Conservation (phyloP, 257 asterid genomes). For the Petunia axillaris region DNA sequence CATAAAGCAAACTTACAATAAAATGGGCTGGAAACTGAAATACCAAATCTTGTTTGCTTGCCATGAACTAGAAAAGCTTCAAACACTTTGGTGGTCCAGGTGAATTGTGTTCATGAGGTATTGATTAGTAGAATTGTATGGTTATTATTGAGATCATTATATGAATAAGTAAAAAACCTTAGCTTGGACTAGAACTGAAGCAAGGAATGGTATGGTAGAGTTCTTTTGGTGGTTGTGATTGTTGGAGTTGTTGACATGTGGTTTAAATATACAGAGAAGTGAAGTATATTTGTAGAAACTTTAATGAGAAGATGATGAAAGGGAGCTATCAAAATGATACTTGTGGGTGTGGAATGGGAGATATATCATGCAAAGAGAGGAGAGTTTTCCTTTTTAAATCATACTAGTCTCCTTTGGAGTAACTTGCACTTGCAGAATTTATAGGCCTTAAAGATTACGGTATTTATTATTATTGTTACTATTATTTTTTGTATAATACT, state of each 20-base stretch:
- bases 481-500: not conserved
- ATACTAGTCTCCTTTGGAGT: slow-evolving; percentile 38
- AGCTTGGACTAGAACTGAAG: slow-evolving; percentile 48
- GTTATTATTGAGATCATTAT: slow-evolving; percentile 18
- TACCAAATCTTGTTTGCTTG: slow-evolving; percentile 28
- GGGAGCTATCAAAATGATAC: slow-evolving; percentile 50
- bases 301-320: slow-evolving; percentile 38
- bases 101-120: not conserved
- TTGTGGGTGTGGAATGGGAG: slow-evolving; percentile 37
- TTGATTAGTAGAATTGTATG: slow-evolving; percentile 4
- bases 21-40: slow-evolving; percentile 30
- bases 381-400: not conserved
- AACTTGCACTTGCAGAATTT: slow-evolving; percentile 60
- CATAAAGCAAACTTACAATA: slow-evolving; percentile 40
- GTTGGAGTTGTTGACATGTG: slow-evolving; percentile 33
- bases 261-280: slow-evolving; percentile 11
- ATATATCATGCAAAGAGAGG: slow-evolving; percentile 1
- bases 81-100: not conserved
- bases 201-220: slow-evolving; percentile 24
- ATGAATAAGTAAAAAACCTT: not conserved
- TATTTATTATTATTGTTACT: not conserved
- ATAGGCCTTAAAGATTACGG: not conserved
- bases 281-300: not conserved
- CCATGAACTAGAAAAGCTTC: slow-evolving; percentile 43
- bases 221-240: slow-evolving; percentile 30